Conservation (phyloP, 345 rosid genomes). For the Lumnitzera racemosa region DNA sequence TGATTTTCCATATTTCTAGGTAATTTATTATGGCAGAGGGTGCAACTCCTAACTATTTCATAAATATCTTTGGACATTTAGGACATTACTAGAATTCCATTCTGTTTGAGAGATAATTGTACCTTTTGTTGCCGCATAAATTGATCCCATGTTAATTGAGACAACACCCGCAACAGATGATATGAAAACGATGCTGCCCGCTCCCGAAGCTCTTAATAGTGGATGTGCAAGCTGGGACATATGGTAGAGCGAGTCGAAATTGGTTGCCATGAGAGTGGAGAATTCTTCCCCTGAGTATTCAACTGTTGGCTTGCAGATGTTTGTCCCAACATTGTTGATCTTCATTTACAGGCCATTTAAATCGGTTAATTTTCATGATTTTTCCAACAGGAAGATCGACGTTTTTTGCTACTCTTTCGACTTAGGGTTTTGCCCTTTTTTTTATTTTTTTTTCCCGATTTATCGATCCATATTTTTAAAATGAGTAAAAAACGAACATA, state of each 20-base stretch:
- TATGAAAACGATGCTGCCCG: slow-evolving; percentile 12
- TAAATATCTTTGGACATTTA: too few species aligned
- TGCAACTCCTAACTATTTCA: too few species aligned
- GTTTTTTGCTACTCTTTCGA: neutral
- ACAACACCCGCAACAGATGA: slow-evolving; percentile 1
- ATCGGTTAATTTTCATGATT: neutral
- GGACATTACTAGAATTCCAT: too few species aligned
- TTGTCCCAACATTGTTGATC: slow-evolving; percentile 54
- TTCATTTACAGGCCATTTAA: neutral
- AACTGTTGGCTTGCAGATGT: slow-evolving; percentile 20
- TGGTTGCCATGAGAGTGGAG: slow-evolving; percentile 16
- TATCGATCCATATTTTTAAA: too few species aligned
- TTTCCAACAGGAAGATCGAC: neutral
- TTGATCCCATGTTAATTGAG: neutral
- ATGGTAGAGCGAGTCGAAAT: slow-evolving; percentile 9
- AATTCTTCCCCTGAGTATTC: slow-evolving; percentile 34
- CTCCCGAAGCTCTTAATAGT: slow-evolving; percentile 20
- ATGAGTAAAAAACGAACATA: too few species aligned
- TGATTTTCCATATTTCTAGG: too few species aligned
- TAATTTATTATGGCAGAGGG: too few species aligned
- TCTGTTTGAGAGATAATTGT: neutral
- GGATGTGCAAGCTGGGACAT: slow-evolving; percentile 17
- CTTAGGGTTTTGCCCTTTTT: too few species aligned
- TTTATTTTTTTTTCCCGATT: too few species aligned
- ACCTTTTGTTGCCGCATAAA: slow-evolving; percentile 6